Conservation (phyloP, 306 rosid species). For the Potentilla sterilis region DNA sequence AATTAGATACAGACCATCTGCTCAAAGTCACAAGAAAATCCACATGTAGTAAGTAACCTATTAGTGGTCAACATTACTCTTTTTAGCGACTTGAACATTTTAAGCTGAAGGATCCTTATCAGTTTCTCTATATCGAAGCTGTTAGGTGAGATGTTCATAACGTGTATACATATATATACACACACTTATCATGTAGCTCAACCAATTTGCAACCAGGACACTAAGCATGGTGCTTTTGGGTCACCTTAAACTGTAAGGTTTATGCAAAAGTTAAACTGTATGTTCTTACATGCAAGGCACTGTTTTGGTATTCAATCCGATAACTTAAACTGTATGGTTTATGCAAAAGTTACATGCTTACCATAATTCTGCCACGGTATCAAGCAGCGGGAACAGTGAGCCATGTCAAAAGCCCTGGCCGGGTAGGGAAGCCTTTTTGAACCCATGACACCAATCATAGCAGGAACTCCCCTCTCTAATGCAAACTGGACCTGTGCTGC, state of each 20-base stretch:
- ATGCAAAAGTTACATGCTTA: constrained; percentile 22
- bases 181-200: not conserved
- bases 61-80: not conserved
- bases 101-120: not conserved
- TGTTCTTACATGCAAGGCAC: not conserved
- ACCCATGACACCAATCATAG: constrained; percentile 90
- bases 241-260: not conserved
- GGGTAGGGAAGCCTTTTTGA: constrained; percentile 90
- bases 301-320: not conserved
- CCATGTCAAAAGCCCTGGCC: constrained; percentile 95
- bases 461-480: constrained; percentile 95
- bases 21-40: constrained; percentile 12
- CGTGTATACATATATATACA: not conserved
- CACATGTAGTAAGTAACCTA: not conserved
- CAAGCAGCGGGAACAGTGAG: constrained; percentile 96
- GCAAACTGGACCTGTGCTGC: constrained; percentile 98
- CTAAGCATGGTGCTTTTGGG: not conserved
- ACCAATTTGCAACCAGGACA: not conserved
- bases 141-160: not conserved
- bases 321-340: not conserved
- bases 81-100: not conserved
- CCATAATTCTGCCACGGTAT: constrained; percentile 73
- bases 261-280: too few relatives aligned
- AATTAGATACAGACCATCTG: constrained; percentile 85
- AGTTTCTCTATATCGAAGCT: not conserved